A percentile compares a stretch with the other conserved stretches of the same genome.
Evolutionary conservation across 1,284 basidiomycete genomes (phyloP).

Genomic region (Tilletia walkeri): DNA sequence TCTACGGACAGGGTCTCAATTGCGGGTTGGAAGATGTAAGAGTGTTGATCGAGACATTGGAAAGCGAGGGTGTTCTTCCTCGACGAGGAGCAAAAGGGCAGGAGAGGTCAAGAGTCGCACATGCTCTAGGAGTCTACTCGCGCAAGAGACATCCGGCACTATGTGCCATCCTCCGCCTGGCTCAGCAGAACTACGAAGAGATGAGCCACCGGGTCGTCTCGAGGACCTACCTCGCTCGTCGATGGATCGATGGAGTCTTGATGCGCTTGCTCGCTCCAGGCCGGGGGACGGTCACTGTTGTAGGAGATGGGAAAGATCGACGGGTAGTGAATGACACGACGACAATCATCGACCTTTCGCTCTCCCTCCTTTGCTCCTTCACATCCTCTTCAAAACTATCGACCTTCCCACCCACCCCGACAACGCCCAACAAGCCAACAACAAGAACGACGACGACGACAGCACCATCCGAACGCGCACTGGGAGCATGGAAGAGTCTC

Average conservation of each 20-base stretch:
- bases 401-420: neutral
- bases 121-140: slow-evolving; percentile 74
- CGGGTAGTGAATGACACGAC: neutral
- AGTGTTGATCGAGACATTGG: slow-evolving; percentile 74
- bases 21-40: slow-evolving; percentile 96
- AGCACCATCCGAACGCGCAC: neutral
- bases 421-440: neutral
- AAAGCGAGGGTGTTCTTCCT: slow-evolving; percentile 53
- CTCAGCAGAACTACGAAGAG: slow-evolving; percentile 91
- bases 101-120: slow-evolving; percentile 40
- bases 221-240: slow-evolving; percentile 74
- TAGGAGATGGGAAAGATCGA: neutral
- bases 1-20: slow-evolving; percentile 95
- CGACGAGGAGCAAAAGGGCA: neutral
- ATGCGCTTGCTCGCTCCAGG: slow-evolving; percentile 66
- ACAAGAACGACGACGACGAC: neutral
- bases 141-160: slow-evolving; percentile 79
- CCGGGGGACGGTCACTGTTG: neutral
- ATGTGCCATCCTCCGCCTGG: slow-evolving; percentile 82
- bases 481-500: slow-evolving; percentile 77
- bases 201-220: slow-evolving; percentile 91
- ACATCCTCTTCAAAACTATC: neutral
- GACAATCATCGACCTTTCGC: neutral
- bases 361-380: neutral
- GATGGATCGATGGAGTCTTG: slow-evolving; percentile 69